Evolutionary conservation across 108 stramenopile species (phyloP).

Genomic region (Fragilariopsis cylindrus): DNA sequence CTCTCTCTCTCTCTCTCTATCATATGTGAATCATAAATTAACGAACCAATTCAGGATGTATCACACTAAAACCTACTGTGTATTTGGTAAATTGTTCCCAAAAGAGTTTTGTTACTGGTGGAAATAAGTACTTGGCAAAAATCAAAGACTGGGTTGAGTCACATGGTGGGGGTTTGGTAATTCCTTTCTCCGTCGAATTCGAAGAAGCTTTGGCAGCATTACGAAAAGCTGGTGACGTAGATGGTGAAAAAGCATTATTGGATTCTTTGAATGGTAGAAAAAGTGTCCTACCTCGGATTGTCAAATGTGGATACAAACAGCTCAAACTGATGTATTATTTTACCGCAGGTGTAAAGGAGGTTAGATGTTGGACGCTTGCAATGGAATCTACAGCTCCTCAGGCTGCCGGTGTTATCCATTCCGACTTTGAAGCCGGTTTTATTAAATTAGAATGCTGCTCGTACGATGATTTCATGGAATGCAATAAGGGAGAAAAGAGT

Average conservation of each 20-base stretch:
- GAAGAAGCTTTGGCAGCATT: constrained; percentile 50
- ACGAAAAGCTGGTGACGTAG: constrained; percentile 2
- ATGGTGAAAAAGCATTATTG: constrained; percentile 23
- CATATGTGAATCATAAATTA: no score
- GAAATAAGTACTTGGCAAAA: constrained; percentile 48
- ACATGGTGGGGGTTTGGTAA: constrained; percentile 60
- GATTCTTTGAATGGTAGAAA: constrained; percentile 15
- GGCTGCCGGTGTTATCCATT: constrained; percentile 75
- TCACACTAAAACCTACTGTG: constrained; percentile 63
- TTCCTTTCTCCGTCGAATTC: constrained; percentile 28
- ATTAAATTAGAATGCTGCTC: constrained; percentile 64
- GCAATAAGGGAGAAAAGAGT: constrained; percentile 36
- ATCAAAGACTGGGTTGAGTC: constrained; percentile 58
- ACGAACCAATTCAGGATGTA: no score
- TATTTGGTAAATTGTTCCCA: constrained; percentile 68
- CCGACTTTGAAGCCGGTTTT: constrained; percentile 78
- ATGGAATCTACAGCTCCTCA: constrained; percentile 38
- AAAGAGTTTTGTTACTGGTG: constrained; percentile 49
- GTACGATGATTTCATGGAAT: constrained; percentile 66
- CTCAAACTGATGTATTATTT: constrained; percentile 50
- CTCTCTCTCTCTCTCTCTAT: no score
- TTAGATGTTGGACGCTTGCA: constrained; percentile 70
- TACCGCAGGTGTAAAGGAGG: constrained; percentile 71
- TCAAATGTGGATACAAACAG: constrained; percentile 68
- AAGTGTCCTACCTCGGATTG: constrained; percentile 57